Conservation (phyloP, 179 eudicot species). For the Sideroxylon spinosum region DNA sequence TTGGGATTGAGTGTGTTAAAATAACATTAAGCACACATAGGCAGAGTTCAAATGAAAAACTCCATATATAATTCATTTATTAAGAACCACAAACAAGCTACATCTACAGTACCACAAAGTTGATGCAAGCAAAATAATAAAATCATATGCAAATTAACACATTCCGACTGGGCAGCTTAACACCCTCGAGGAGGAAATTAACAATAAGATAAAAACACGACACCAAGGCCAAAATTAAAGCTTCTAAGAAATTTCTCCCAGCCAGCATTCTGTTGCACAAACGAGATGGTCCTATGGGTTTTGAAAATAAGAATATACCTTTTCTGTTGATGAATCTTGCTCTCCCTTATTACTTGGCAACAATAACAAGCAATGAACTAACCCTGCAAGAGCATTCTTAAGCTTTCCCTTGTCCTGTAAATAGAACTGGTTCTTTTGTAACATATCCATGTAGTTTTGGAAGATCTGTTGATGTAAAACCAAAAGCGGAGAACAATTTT, state of each 20-base stretch:
- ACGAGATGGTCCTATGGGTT: neutral
- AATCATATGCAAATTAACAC: neutral
- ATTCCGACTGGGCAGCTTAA: neutral
- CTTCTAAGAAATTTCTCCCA: neutral
- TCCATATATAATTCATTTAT: neutral
- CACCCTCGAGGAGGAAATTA: neutral
- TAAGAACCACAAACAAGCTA: neutral
- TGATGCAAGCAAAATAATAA: neutral
- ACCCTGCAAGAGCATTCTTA: constrained; percentile 59
- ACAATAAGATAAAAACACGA: neutral
- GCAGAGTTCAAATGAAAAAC: neutral
- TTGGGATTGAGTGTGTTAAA: too few species aligned
- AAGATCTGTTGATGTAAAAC: constrained; percentile 43
- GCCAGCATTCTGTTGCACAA: neutral
- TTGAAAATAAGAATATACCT: constrained; percentile 35
- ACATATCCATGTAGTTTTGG: constrained; percentile 65
- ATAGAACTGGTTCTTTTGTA: constrained; percentile 70
- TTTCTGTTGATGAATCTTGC: constrained; percentile 26
- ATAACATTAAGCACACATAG: too few species aligned
- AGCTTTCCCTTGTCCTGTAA: constrained; percentile 75
- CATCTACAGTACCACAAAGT: neutral
- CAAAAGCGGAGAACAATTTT: neutral
- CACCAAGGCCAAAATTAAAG: constrained; percentile 1
- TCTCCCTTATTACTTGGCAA: constrained; percentile 50
- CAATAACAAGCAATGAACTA: constrained; percentile 70